A percentile compares a stretch with the other conserved stretches of the same genome.
Conservation (phyloP, 805 yeast species). For the Yarrowia sp. region DNA sequence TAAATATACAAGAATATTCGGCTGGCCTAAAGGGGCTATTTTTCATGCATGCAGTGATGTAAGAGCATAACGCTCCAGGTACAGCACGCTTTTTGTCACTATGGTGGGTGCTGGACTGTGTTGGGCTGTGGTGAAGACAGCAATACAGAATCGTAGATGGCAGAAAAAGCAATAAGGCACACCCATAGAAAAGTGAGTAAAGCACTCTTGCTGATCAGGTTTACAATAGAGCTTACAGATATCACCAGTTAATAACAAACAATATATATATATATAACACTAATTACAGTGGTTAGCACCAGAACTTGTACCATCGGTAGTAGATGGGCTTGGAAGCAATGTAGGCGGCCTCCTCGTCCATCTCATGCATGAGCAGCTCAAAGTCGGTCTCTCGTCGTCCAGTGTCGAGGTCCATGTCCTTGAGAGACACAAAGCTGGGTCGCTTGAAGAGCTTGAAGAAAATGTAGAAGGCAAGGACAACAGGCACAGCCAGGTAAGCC, state of each 20-base stretch:
- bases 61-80: too few relatives aligned
- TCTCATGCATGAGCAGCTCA: constrained; percentile 54
- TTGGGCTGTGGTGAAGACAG: too few relatives aligned
- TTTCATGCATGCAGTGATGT: too few relatives aligned
- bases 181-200: too few relatives aligned
- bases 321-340: constrained; percentile 47
- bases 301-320: constrained; percentile 52
- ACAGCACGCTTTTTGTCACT: too few relatives aligned
- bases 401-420: constrained; percentile 56
- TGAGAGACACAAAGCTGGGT: constrained; percentile 44
- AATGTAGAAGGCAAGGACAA: constrained; percentile 45
- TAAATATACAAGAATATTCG: too few relatives aligned
- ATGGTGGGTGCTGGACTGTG: too few relatives aligned
- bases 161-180: too few relatives aligned
- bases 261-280: constrained; percentile 12
- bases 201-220: too few relatives aligned
- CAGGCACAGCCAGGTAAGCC: constrained; percentile 50
- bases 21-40: too few relatives aligned
- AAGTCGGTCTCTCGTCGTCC: constrained; percentile 62
- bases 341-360: constrained; percentile 54
- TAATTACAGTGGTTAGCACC: constrained; percentile 46
- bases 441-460: constrained; percentile 50
- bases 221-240: too few relatives aligned
- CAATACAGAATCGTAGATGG: too few relatives aligned
- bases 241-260: background rate